These are phyloP conservation scores for Chimonanthus salicifolius DNA, from an alignment of 164 flowering plant genomes.

Conservation along the genomic window DNA sequence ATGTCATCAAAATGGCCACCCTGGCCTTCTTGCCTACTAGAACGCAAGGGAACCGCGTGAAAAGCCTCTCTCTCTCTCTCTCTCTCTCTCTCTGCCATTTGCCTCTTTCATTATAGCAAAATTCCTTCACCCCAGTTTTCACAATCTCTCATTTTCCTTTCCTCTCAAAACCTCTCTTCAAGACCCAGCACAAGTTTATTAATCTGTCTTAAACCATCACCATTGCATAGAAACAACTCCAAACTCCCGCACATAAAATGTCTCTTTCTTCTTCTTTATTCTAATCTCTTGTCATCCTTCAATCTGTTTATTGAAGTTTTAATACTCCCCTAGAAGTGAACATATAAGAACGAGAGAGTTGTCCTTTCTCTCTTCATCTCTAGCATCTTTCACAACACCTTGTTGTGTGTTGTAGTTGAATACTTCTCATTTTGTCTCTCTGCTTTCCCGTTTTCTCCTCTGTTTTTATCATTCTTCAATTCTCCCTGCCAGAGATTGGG, in stretches of 20 bases:
- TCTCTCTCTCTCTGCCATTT: constrained; percentile 14
- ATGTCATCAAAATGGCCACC: constrained; percentile 7
- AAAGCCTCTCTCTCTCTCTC: constrained; percentile 10
- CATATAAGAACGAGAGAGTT: not conserved
- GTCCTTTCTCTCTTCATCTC: not conserved
- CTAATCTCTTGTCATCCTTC: not conserved
- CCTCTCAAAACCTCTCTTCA: constrained; percentile 7
- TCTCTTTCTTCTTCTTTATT: not conserved
- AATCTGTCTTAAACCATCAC: not conserved
- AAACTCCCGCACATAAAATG: not conserved
- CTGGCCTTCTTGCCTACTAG: constrained; percentile 1
- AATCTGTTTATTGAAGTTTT: not conserved
- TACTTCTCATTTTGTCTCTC: not conserved
- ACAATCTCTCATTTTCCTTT: constrained; percentile 1
- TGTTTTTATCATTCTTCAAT: not conserved
- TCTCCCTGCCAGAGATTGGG: not conserved
- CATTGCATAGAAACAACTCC: not conserved
- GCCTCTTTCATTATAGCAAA: constrained; percentile 32
- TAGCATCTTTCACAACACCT: not conserved
- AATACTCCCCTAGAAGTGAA: not conserved
- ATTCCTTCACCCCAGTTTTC: constrained; percentile 20
- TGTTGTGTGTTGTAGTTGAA: not conserved
- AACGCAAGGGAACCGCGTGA: not conserved
- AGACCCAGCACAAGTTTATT: not conserved
- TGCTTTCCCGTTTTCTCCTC: not conserved